Conservation (phyloP, 2,329 filamentous ascomycete genomes). For the Microthyrium microscopicum region DNA sequence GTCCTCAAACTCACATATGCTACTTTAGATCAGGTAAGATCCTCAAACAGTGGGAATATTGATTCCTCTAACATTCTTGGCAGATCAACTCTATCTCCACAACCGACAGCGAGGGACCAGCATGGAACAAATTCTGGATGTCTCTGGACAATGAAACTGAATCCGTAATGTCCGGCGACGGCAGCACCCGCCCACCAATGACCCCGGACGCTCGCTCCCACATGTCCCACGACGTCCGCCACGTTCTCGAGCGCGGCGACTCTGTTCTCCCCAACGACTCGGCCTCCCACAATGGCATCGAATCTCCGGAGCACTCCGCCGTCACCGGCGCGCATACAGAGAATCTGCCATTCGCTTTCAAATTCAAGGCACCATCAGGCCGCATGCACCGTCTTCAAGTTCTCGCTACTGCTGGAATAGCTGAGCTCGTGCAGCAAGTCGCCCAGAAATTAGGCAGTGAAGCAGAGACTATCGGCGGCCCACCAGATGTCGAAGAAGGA, state of each 20-base stretch:
- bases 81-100: constrained; percentile 81
- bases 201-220: constrained; percentile 56
- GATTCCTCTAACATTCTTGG: neutral
- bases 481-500: constrained; percentile 61
- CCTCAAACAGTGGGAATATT: neutral
- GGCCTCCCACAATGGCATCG: constrained; percentile 75
- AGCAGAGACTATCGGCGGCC: constrained; percentile 67
- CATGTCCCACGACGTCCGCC: constrained; percentile 60
- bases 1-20: constrained; percentile 97
- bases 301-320: constrained; percentile 56
- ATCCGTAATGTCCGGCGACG: constrained; percentile 87
- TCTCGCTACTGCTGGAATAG: constrained; percentile 61
- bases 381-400: constrained; percentile 88
- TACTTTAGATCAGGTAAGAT: constrained; percentile 73
- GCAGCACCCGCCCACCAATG: constrained; percentile 51
- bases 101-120: constrained; percentile 78
- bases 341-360: constrained; percentile 83
- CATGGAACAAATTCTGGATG: constrained; percentile 99
- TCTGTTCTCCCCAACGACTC: constrained; percentile 88
- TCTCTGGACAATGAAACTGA: constrained; percentile 90
- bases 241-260: no score
- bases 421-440: constrained; percentile 60
- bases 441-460: constrained; percentile 70
- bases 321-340: constrained; percentile 40
- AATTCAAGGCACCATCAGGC: constrained; percentile 94